phyloP scores from a whole-genome alignment of 1,284 basidiomycete species.

The Cutaneotrichosporon arboriforme region DNA sequence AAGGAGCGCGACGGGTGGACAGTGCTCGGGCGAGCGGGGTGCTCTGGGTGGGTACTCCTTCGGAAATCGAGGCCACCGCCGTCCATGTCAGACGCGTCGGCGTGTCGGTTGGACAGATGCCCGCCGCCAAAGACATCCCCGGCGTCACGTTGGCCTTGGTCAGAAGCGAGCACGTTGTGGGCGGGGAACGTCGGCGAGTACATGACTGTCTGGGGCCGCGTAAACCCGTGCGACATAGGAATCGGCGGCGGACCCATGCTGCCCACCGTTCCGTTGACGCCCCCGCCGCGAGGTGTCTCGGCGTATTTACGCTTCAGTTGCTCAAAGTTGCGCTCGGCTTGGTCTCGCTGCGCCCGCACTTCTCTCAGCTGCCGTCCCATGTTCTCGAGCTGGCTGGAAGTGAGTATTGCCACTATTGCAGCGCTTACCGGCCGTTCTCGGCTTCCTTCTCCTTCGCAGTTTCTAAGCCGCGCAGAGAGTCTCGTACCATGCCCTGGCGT shows the following conservation, averaged over 20 bases:
- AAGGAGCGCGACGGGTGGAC: not conserved
- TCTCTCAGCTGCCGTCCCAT: conserved; percentile 1
- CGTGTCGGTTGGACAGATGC: too few species aligned
- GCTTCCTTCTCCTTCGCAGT: not conserved
- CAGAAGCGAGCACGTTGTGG: too few species aligned
- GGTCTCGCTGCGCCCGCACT: not conserved
- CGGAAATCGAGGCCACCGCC: not conserved
- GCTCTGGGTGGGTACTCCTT: not conserved
- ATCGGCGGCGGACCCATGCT: too few species aligned
- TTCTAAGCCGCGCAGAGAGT: not conserved
- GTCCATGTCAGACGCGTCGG: too few species aligned
- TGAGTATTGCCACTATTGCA: not conserved
- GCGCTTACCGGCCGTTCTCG: not conserved
- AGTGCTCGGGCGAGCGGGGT: not conserved
- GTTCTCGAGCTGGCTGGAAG: conserved; percentile 1
- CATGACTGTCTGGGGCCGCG: too few species aligned
- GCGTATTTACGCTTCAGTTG: too few species aligned
- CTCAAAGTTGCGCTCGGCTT: not conserved
- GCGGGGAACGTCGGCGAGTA: too few species aligned
- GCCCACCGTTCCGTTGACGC: too few species aligned
- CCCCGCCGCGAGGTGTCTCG: too few species aligned
- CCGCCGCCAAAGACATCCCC: too few species aligned
- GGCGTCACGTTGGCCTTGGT: too few species aligned
- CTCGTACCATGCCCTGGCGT: not conserved
- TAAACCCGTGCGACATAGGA: too few species aligned